These are phyloP conservation scores for Hyphodiscus hymeniophilus DNA, from an alignment of 495 filamentous ascomycete species.

Conservation along the genomic window DNA sequence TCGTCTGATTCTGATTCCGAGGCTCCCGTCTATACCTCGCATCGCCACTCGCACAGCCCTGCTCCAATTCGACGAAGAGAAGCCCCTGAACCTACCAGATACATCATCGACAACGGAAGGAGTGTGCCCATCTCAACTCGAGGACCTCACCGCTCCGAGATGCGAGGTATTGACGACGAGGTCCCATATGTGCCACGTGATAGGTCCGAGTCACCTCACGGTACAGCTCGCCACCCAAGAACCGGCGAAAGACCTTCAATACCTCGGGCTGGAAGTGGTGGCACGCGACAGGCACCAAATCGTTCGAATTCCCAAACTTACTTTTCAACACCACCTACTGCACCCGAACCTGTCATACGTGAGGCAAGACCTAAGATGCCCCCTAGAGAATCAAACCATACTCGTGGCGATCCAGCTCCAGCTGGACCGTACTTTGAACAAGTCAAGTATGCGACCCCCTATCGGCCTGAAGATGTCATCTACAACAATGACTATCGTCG, in stretches of 20 bases:
- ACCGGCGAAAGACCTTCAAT: slow-evolving; percentile 12
- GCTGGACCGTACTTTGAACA: background rate
- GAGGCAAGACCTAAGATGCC: background rate
- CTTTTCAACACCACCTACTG: background rate
- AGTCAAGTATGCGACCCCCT: background rate
- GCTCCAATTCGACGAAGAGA: slow-evolving; percentile 2
- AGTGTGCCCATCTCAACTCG: slow-evolving; percentile 3
- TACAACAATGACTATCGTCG: background rate
- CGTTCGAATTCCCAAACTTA: background rate
- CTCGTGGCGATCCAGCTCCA: background rate
- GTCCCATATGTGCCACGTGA: slow-evolving; percentile 6
- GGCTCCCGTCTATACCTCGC: background rate
- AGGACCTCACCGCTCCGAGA: slow-evolving; percentile 14
- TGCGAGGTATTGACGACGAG: slow-evolving; percentile 16
- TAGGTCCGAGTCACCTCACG: slow-evolving; percentile 16
- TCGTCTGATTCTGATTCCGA: slow-evolving; percentile 17
- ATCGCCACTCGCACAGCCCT: slow-evolving; percentile 15
- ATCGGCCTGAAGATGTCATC: background rate
- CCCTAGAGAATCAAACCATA: background rate
- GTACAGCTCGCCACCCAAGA: slow-evolving; percentile 8
- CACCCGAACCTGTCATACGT: background rate
- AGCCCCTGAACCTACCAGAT: slow-evolving; percentile 6
- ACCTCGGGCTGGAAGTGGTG: background rate
- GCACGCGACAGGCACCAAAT: background rate
- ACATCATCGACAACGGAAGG: slow-evolving; percentile 10